These are phyloP conservation scores for Ramaria rubella DNA, from an alignment of 768 basidiomycete genomes.

Conservation along the genomic window DNA sequence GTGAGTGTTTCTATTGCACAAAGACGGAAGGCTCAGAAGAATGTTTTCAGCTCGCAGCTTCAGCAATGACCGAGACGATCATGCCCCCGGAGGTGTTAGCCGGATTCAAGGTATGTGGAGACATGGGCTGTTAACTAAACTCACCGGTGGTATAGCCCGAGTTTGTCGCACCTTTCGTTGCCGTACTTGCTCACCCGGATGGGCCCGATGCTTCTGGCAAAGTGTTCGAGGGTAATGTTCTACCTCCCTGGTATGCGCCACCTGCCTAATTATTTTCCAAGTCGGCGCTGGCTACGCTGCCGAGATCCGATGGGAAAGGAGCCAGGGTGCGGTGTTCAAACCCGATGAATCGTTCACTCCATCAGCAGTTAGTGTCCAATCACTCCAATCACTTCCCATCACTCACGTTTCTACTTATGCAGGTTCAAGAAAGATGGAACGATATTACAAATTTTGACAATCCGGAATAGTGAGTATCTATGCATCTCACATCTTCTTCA, in stretches of 20 bases:
- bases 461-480: slow-evolving; percentile 52
- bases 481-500: not conserved
- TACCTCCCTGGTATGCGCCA: not conserved
- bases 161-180: slow-evolving; percentile 89
- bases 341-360: slow-evolving; percentile 89
- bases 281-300: slow-evolving; percentile 89
- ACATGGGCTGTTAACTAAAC: not conserved
- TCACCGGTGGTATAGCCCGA: slow-evolving; percentile 52
- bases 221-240: slow-evolving; percentile 56
- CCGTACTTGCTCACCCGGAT: slow-evolving; percentile 79
- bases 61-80: slow-evolving; percentile 90
- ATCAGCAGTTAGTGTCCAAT: slow-evolving; percentile 58
- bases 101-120: slow-evolving; percentile 57
- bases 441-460: slow-evolving; percentile 76
- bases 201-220: slow-evolving; percentile 72
- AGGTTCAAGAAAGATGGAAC: slow-evolving; percentile 81
- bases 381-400: not conserved
- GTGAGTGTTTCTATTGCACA: slow-evolving; percentile 37
- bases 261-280: not conserved
- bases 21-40: not conserved
- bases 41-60: slow-evolving; percentile 74
- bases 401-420: not conserved
- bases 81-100: slow-evolving; percentile 92
- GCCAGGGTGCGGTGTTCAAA: slow-evolving; percentile 81
- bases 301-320: slow-evolving; percentile 90